Percentiles rank a stretch among this genome's conserved stretches.
Conservation (phyloP, 306 rosid genomes). For the Glycine latifolia region DNA sequence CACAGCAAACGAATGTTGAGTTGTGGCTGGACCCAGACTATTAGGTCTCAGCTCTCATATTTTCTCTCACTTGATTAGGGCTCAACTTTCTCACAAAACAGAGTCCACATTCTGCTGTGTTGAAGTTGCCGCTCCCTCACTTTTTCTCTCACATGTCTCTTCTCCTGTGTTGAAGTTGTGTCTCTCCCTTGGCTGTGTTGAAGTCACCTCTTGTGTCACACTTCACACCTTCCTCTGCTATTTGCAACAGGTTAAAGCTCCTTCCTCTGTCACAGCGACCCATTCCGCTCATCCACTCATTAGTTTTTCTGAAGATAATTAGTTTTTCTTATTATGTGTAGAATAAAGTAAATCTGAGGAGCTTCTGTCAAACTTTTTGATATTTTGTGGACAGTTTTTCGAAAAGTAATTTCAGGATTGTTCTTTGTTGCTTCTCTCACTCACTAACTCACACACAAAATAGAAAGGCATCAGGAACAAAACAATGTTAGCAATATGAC, state of each 20-base stretch:
- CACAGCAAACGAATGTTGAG: background rate
- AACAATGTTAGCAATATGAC: no score
- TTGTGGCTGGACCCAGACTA: background rate
- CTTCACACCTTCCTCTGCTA: no score
- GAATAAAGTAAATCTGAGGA: conserved; percentile 56
- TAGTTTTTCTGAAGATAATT: conserved; percentile 52
- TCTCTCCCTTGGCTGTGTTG: no score
- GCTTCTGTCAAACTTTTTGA: conserved; percentile 44
- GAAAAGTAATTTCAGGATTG: background rate
- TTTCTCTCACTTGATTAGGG: background rate
- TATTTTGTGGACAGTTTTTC: background rate
- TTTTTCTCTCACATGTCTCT: no score
- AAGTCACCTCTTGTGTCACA: no score
- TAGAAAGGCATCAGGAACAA: no score
- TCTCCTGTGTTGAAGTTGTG: no score
- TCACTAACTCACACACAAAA: no score
- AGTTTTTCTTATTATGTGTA: conserved; percentile 35
- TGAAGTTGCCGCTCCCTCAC: no score
- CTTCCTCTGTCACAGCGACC: background rate
- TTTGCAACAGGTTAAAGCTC: background rate
- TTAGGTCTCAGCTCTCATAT: background rate
- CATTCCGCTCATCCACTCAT: no score
- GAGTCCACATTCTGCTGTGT: background rate
- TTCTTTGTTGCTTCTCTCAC: background rate
- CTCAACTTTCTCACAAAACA: background rate